These are phyloP conservation scores for Aphanoascus verrucosus DNA, from an alignment of 2,329 filamentous ascomycete species.

Conservation along the genomic window DNA sequence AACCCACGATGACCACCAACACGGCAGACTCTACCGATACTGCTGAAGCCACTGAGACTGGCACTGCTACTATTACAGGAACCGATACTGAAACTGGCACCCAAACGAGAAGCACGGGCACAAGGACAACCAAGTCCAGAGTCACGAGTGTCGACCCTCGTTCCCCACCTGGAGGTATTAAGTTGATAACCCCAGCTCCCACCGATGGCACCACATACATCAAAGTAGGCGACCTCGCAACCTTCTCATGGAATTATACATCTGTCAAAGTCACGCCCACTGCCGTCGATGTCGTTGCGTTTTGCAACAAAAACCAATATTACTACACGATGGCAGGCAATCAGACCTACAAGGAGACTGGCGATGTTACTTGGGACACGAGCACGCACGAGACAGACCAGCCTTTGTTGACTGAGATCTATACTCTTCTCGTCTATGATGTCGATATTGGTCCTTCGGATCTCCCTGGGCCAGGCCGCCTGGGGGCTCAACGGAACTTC, in stretches of 20 bases:
- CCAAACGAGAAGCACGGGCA: slow-evolving; percentile 18
- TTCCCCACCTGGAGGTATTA: slow-evolving; percentile 48
- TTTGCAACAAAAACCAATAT: slow-evolving; percentile 47
- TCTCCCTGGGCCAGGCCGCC: slow-evolving; percentile 44
- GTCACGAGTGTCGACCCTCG: slow-evolving; percentile 39
- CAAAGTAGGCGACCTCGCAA: slow-evolving; percentile 53
- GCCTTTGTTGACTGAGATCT: slow-evolving; percentile 49
- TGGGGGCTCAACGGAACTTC: slow-evolving; percentile 43
- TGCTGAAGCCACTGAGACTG: background rate
- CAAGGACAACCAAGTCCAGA: slow-evolving; percentile 19
- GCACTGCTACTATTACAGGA: background rate
- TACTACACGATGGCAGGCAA: slow-evolving; percentile 54
- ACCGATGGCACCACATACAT: slow-evolving; percentile 46
- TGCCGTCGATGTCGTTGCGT: slow-evolving; percentile 51
- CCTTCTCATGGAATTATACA: slow-evolving; percentile 60
- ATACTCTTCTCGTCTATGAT: slow-evolving; percentile 55
- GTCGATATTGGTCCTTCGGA: slow-evolving; percentile 43
- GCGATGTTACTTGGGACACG: slow-evolving; percentile 51
- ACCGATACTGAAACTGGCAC: slow-evolving; percentile 11
- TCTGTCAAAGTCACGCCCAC: slow-evolving; percentile 49
- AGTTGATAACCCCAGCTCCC: slow-evolving; percentile 49
- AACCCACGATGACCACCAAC: slow-evolving; percentile 5
- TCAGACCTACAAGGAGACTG: slow-evolving; percentile 44
- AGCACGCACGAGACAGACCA: slow-evolving; percentile 40
- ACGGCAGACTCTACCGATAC: background rate